A percentile compares a stretch with the other conserved stretches of the same genome.
Conservation (phyloP, 371 early-diverging fungal genomes). For the Mucor plumbeus region DNA sequence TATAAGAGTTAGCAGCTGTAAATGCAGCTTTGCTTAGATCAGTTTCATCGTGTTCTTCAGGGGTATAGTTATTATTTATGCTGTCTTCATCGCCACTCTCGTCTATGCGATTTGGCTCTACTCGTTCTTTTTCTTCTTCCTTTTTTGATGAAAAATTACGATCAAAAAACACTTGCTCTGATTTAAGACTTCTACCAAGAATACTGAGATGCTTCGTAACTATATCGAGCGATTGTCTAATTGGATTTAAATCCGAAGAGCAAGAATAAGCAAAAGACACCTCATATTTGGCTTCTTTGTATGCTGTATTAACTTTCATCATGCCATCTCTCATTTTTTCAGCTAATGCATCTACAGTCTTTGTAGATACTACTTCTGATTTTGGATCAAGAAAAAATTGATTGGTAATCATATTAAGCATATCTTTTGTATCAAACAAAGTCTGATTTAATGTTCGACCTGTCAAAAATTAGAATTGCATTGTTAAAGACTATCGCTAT, state of each 20-base stretch:
- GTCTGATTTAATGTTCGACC: slow-evolving; percentile 47
- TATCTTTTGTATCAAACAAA: slow-evolving; percentile 33
- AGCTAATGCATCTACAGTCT: slow-evolving; percentile 34
- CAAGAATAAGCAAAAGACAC: slow-evolving; percentile 41
- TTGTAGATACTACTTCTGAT: slow-evolving; percentile 26
- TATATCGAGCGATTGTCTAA: slow-evolving; percentile 35
- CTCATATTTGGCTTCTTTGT: slow-evolving; percentile 50
- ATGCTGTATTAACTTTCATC: slow-evolving; percentile 47
- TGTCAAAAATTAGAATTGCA: slow-evolving; percentile 2
- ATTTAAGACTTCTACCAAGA: slow-evolving; percentile 41
- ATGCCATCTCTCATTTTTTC: slow-evolving; percentile 40
- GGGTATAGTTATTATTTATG: not conserved
- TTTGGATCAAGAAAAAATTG: slow-evolving; percentile 46
- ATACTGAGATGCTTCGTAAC: slow-evolving; percentile 45
- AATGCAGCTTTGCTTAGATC: slow-evolving; percentile 11
- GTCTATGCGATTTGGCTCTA: not conserved
- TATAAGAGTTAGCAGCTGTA: slow-evolving; percentile 13
- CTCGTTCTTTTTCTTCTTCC: not conserved
- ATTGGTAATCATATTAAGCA: slow-evolving; percentile 45
- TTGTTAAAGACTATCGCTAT: not conserved
- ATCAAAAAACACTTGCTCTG: slow-evolving; percentile 41
- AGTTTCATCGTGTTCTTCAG: not conserved
- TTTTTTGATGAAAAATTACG: not conserved
- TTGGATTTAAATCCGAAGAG: slow-evolving; percentile 36
- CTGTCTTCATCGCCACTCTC: not conserved